Base-by-base conservation (phyloP, 1,139 yeast genomes). In the Yamadazyma spencermartinsiae region DNA sequence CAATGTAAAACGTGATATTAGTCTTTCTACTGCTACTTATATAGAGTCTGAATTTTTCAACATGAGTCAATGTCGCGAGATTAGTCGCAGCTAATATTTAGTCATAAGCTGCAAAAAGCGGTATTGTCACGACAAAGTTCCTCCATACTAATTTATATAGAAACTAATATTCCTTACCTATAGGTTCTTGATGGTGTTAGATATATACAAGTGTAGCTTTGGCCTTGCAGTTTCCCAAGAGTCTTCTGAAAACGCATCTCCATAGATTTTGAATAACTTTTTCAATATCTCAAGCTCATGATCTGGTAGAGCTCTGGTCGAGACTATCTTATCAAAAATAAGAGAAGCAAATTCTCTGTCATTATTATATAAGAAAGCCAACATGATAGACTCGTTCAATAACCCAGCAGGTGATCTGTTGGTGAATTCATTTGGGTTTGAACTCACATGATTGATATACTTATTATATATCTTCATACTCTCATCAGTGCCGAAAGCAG, bases 281-380 rank as follows among this genome's bases (percentile, higher is more conserved):
- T 76, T 77, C 7, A 81, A 54, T 19, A 56, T 54, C 14, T 65
- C 63, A 4, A 68, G 57, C 33, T 79, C 83, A 4, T 55, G 52
- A 18, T 71, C 75, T 19, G 71, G 72, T 1, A 82, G 41, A 1
- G 76, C 49, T 51, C 43, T 60, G 40, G 72, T 72, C 31, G 65
- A 71, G 3, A 68, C 53, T 1, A 83, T 78, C 47, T 80, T 82
- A 31, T 78, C 80, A 45, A 74, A 70, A n/a, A 83, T 60, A 32
- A 82, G 70, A 31, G 72, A 68, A 0, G 88, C 87, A 55, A 84
- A 74, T 40, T 79, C 82, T 28, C 86, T 56, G 50, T 84, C 88
- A 27, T 68, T 63, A 26, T 71, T 68, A 15, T 70, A 61, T 26
- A 84, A 58, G 38, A 63, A 67, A 1, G 78, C 70, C 16, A 79